A percentile compares a stretch with the other conserved stretches of the same genome.
phyloP scores from a whole-genome alignment of 208 protist genomes.

The Trypanosoma brucei region DNA sequence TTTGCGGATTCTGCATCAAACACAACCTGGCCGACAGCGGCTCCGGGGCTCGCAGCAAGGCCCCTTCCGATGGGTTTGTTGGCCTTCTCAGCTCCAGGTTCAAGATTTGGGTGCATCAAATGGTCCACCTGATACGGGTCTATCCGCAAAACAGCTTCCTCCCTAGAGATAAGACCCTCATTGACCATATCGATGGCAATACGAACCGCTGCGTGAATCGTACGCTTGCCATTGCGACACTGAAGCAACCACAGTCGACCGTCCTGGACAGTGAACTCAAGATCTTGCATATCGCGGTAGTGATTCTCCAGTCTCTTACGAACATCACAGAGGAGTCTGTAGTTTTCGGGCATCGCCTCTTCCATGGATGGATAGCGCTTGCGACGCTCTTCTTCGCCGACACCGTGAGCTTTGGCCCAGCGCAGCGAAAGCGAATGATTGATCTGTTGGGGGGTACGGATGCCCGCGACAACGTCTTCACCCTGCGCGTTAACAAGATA shows the following conservation, averaged over 20 bases:
- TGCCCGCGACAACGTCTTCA: constrained; percentile 95
- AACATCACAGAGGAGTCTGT: constrained; percentile 81
- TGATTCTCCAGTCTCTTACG: constrained; percentile 79
- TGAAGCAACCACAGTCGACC: constrained; percentile 94
- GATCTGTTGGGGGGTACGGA: constrained; percentile 91
- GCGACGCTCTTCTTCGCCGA: constrained; percentile 62
- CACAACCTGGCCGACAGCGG: constrained; percentile 86
- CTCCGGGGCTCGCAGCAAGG: constrained; percentile 90
- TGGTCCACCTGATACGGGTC: constrained; percentile 84
- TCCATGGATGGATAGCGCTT: constrained; percentile 76
- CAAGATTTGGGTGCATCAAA: constrained; percentile 87
- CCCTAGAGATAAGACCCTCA: constrained; percentile 88
- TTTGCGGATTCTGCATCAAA: constrained; percentile 82
- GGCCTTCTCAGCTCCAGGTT: constrained; percentile 41
- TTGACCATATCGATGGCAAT: constrained; percentile 91
- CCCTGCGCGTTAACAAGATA: constrained; percentile 94
- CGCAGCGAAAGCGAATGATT: constrained; percentile 42
- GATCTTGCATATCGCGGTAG: constrained; percentile 95
- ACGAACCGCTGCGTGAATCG: constrained; percentile 81
- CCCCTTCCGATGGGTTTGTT: constrained; percentile 84
- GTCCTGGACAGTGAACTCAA: constrained; percentile 96
- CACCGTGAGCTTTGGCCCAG: constrained; percentile 68
- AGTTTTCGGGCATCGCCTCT: constrained; percentile 82
- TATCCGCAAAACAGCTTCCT: constrained; percentile 84
- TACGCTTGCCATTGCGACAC: constrained; percentile 92